phyloP scores from a whole-genome alignment of 352 stramenopile genomes.

The Stramenopiles sp. region DNA sequence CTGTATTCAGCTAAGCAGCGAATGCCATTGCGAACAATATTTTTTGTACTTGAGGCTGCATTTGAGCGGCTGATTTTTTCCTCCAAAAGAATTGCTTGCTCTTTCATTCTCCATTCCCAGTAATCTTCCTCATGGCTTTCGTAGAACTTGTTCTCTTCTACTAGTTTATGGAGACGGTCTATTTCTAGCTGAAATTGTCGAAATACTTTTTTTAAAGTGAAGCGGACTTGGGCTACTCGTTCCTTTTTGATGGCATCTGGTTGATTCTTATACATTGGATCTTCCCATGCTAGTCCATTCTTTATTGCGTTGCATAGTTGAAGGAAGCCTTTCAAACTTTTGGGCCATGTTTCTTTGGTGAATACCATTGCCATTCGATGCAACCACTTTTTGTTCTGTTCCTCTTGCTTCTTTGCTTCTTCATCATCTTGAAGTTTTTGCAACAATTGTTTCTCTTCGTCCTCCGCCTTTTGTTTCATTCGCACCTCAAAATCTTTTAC shows the following conservation, averaged over 20 bases:
- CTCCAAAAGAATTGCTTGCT: background rate
- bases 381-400: background rate
- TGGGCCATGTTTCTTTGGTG: background rate
- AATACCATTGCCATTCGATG: background rate
- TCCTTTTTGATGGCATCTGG: background rate
- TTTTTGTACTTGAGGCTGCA: background rate
- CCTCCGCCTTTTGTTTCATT: background rate
- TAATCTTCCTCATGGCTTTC: background rate
- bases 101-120: background rate
- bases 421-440: background rate
- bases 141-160: background rate
- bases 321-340: background rate
- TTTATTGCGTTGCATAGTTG: background rate
- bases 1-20: background rate
- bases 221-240: background rate
- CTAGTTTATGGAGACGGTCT: background rate
- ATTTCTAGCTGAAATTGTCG: background rate
- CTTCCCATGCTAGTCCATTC: background rate
- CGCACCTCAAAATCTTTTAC: background rate
- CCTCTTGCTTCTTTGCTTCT: background rate
- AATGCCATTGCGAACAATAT: background rate
- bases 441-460: background rate
- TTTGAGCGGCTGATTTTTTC: background rate
- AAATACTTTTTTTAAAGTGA: background rate
- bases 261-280: background rate